These are phyloP conservation scores for Apiospora aurea DNA, from an alignment of 2,329 filamentous ascomycete species.

Conservation along the genomic window DNA sequence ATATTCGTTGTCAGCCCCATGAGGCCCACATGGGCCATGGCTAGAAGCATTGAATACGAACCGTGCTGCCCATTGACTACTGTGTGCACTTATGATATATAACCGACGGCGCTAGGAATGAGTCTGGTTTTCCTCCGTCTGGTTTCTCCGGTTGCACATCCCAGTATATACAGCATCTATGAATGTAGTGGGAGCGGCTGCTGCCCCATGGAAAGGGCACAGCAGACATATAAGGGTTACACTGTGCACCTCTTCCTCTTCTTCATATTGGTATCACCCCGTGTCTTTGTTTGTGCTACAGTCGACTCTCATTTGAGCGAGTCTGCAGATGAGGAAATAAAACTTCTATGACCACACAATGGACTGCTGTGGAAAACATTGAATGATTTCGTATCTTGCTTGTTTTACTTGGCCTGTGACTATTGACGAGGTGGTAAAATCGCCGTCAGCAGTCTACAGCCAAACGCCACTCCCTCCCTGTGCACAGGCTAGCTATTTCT, in stretches of 20 bases:
- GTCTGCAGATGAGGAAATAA: background rate
- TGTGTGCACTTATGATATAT: background rate
- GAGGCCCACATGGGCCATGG: slow-evolving; percentile 9
- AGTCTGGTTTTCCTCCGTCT: background rate
- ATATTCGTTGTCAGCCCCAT: slow-evolving; percentile 9
- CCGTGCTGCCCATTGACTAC: background rate
- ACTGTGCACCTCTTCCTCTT: background rate
- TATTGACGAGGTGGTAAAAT: background rate
- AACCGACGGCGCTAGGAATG: background rate
- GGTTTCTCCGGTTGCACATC: background rate
- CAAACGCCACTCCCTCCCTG: background rate
- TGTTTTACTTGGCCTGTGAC: background rate
- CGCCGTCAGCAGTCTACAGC: background rate
- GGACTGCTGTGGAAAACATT: background rate
- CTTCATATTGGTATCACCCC: slow-evolving; percentile 1
- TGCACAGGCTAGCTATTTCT: background rate
- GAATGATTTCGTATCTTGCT: background rate
- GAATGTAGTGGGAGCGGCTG: background rate
- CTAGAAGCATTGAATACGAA: slow-evolving; percentile 17
- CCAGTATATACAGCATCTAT: background rate
- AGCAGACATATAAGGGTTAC: background rate
- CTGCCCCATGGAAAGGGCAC: background rate
- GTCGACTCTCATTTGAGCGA: background rate
- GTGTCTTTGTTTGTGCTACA: slow-evolving; percentile 2
- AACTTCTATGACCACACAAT: background rate